These are phyloP conservation scores for Ophioceras dolichostomum DNA, from an alignment of 2,329 filamentous ascomycete genomes.

Conservation along the genomic window DNA sequence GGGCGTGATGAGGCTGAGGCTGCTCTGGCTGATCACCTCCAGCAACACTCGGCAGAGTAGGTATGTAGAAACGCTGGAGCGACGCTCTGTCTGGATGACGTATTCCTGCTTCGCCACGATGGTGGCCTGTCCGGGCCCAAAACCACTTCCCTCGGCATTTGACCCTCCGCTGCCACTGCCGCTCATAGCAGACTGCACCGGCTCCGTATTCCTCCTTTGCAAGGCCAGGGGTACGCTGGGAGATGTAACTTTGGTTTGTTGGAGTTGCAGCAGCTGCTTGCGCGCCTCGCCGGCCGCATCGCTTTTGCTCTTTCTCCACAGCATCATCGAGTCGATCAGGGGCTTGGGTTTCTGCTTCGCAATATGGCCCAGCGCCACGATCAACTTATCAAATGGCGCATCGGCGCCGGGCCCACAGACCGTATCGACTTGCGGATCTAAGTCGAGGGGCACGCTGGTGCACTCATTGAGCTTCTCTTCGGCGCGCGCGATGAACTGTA, in stretches of 20 bases:
- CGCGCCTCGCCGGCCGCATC: conserved; percentile 68
- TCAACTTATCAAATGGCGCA: conserved; percentile 82
- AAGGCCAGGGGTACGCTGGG: too few relatives aligned
- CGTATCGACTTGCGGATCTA: conserved; percentile 72
- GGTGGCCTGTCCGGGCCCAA: conserved; percentile 22
- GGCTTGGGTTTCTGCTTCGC: conserved; percentile 89
- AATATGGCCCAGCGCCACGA: conserved; percentile 86
- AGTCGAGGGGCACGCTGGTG: conserved; percentile 65
- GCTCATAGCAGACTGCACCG: conserved; percentile 42
- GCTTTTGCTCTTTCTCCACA: conserved; percentile 92
- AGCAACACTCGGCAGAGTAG: conserved; percentile 88
- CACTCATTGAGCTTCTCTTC: conserved; percentile 91
- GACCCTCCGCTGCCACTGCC: conserved; percentile 12
- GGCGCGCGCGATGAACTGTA: conserved; percentile 78
- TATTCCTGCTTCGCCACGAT: conserved; percentile 51
- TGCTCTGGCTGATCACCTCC: conserved; percentile 88
- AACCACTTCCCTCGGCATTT: conserved; percentile 14
- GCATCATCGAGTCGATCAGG: conserved; percentile 93
- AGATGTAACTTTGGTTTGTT: too few relatives aligned
- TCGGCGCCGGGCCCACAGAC: conserved; percentile 88
- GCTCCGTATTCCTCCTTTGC: conserved; percentile 64
- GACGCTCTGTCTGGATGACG: conserved; percentile 70
- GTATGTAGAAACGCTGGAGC: conserved; percentile 90
- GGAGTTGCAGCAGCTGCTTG: conserved; percentile 40
- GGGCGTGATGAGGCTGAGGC: conserved; percentile 64